Base-by-base conservation (phyloP, 768 basidiomycete genomes). In the Exidia glandulosa region DNA sequence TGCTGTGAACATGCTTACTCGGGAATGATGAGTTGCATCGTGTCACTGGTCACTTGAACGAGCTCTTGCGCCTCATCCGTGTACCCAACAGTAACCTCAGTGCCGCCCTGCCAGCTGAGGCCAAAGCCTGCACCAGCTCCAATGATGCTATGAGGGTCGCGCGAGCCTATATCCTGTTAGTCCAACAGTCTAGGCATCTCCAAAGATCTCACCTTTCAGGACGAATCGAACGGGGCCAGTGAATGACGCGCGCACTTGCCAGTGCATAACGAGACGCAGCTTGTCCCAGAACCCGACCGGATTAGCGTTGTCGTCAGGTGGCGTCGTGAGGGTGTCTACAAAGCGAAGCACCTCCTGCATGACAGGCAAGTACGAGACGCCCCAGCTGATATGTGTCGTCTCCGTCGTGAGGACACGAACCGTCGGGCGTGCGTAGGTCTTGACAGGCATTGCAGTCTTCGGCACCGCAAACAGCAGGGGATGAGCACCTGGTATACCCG, bases 221-320 rank as follows among this genome's bases (percentile, higher is more conserved):
- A 93, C 85, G 36, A 90, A 72, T 58, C 88, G 85, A 31, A 89
- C 83, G 60, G 88, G 86, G 16, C 81, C 79, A 31, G 74, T 74
- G 67, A 95, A 95, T 25, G 80, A 76, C 33, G 87, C 74, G 59
- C 76, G 77, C 25, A 87, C 69, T 37, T 77, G 85, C 90, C 94
- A 94, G 70, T 96, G 94, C 62, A 94, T 79, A 25, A 90, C 77
- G 12, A 94, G 75, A 30, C 89, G 79, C 65, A 93, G 58, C 79
- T 96, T 97, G 70, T 97, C 94, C 94, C 94, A 96, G 70, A 96
- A 95, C 6, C 93, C 94, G 62, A 95, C 67, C 10, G 81, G 78
- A 13, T 90, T 88, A 2, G 92, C 94, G 25, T 82, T 77, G 71
- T 98, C 94, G 50, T 82, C 79, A 56, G 90, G 82, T 23, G 88